Base-by-base conservation (phyloP, 2,329 filamentous ascomycete genomes). In the Truncatella angustata region DNA sequence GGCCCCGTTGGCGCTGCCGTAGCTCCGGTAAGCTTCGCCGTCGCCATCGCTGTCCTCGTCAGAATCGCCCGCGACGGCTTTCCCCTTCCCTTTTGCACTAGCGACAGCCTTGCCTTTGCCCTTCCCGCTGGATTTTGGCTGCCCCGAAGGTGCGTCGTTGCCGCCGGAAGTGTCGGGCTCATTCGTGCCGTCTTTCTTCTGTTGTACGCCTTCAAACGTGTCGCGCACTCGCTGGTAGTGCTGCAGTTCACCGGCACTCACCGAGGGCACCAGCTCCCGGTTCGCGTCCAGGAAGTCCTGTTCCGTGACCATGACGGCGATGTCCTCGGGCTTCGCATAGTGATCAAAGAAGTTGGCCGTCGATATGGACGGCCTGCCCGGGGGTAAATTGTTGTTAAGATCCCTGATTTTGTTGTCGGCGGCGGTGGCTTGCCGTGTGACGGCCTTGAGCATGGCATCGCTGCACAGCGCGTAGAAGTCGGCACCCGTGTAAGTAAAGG, bases 391-490 rank as follows among this genome's bases (percentile, higher is more conserved):
- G 2, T 73, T 68, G 62, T 90, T 90, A 67, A 96, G 76, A 4
- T 79, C 76, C 20, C 81, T 80, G 59, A 99, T 88, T 69, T 94
- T 94, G 47, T 82, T 78, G 67, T 99, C 94, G 2, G 97, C 92
- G 2, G 83, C 78, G 1, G 84, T 81, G 2, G 94, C 91, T 66
- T 95, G 90, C 4, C 94, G 85, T 3, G 94, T 99, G 53, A 99
- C 93, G 18, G 94, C 94, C 70, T 99, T 97, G 60, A 99, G 87
- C 94, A 99, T 99, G 48, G 94, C 91, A 69, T 99, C 94, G 39
- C 91, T 96, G 75, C 93, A 97, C 18, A 99, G 80, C 1, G 94
- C 94, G 71, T 99, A 99, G 66, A 99, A 87, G 73, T 99, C 94
- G 56, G 94, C 94, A 64, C 94, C 94, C 0, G 94, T 99, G 73